A percentile compares a stretch with the other conserved stretches of the same genome.
Conservation (phyloP, 371 early-diverging fungal genomes). For the Rhizopus sp. region DNA sequence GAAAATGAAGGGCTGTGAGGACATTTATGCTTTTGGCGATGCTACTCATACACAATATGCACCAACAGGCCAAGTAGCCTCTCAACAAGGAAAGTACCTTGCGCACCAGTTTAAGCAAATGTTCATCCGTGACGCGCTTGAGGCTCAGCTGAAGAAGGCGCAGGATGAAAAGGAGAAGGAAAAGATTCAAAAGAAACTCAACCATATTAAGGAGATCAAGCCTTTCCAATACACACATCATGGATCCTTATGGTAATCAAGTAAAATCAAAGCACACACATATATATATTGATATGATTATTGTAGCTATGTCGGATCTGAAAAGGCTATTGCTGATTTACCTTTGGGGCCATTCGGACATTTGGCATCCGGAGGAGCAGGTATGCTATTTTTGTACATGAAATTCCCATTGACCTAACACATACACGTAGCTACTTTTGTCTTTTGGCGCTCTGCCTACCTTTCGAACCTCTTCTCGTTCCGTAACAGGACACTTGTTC, state of each 20-base stretch:
- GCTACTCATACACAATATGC: conserved; percentile 83
- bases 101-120: conserved; percentile 69
- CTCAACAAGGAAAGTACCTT: conserved; percentile 87
- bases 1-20: conserved; percentile 70
- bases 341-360: conserved; percentile 75
- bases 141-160: conserved; percentile 27
- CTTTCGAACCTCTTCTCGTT: conserved; percentile 77
- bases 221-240: conserved; percentile 83
- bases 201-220: conserved; percentile 47
- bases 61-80: conserved; percentile 95
- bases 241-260: conserved; percentile 79
- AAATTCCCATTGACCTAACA: conserved; percentile 2
- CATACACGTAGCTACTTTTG: conserved; percentile 58
- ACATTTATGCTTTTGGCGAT: conserved; percentile 89
- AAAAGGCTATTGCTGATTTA: conserved; percentile 89
- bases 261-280: neutral
- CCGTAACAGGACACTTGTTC: conserved; percentile 79
- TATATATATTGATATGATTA: neutral
- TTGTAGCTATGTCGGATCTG: conserved; percentile 80
- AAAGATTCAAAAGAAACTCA: conserved; percentile 42
- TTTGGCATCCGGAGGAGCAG: conserved; percentile 68
- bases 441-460: conserved; percentile 79
- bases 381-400: conserved; percentile 24
- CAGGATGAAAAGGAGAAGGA: conserved; percentile 36
- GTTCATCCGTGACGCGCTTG: conserved; percentile 49